Conservation (phyloP, 495 filamentous ascomycete genomes). For the Lasiosphaeriaceae sp. region DNA sequence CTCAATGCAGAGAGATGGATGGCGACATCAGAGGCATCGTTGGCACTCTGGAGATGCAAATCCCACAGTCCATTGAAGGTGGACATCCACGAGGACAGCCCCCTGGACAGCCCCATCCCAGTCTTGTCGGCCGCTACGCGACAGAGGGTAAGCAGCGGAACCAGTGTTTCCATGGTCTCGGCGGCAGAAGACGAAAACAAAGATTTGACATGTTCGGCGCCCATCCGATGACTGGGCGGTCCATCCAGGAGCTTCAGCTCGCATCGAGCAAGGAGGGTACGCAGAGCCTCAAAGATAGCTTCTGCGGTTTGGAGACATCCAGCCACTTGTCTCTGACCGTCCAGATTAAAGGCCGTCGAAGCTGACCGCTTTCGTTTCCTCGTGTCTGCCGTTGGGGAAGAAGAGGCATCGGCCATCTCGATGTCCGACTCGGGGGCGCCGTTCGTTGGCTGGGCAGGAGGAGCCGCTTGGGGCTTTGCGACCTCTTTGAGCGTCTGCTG, state of each 20-base stretch:
- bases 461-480: constrained; percentile 19
- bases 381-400: constrained; percentile 9
- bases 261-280: constrained; percentile 30
- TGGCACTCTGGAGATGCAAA: constrained; percentile 36
- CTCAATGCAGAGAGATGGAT: constrained; percentile 30
- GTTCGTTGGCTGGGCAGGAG: not conserved
- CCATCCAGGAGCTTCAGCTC: constrained; percentile 11
- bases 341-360: constrained; percentile 24
- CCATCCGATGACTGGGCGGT: constrained; percentile 30
- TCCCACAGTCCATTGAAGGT: constrained; percentile 38
- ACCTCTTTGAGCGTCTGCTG: constrained; percentile 42
- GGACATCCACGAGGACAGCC: constrained; percentile 37
- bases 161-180: constrained; percentile 35
- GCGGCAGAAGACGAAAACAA: constrained; percentile 39
- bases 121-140: constrained; percentile 24
- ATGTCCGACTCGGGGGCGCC: constrained; percentile 16
- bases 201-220: constrained; percentile 45
- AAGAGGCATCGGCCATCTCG: constrained; percentile 25
- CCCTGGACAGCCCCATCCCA: constrained; percentile 11
- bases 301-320: constrained; percentile 37
- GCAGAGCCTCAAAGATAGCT: constrained; percentile 35
- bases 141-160: constrained; percentile 36
- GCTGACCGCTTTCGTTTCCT: constrained; percentile 36
- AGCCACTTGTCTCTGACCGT: constrained; percentile 24
- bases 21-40: constrained; percentile 39